Percentiles rank a stretch among this genome's conserved stretches.
Evolutionary conservation across 805 yeast species (phyloP).

Genomic region (Saccharomyces eubayanus): DNA sequence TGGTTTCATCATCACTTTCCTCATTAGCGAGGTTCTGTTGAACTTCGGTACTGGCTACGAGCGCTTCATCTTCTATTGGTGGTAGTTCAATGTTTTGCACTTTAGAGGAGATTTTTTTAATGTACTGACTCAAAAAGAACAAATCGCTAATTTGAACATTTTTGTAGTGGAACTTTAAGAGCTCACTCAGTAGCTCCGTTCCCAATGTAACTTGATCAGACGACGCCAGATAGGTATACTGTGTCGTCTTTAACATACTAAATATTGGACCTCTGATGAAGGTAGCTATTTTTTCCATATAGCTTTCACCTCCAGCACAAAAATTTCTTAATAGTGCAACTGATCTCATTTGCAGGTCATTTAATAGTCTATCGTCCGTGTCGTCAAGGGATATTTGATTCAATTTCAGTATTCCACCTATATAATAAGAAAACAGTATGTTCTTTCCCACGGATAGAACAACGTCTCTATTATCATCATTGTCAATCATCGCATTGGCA

Average conservation of each 20-base stretch:
- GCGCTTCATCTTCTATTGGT: background rate
- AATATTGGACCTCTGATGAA: conserved; percentile 15
- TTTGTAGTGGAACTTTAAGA: conserved; percentile 7
- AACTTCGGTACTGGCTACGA: conserved; percentile 7
- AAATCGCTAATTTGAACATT: conserved; percentile 7
- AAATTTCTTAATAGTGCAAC: conserved; percentile 25
- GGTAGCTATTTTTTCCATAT: conserved; percentile 9
- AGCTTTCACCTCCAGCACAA: conserved; percentile 18
- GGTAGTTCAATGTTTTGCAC: conserved; percentile 4
- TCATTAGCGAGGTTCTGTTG: conserved; percentile 7
- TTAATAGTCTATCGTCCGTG: conserved; percentile 4
- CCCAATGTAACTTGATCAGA: conserved; percentile 12
- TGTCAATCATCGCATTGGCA: conserved; percentile 28
- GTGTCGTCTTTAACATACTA: conserved; percentile 5
- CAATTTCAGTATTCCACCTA: conserved; percentile 13
- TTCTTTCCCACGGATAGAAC: conserved; percentile 6
- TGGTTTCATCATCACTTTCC: conserved; percentile 16
- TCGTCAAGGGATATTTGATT: conserved; percentile 2
- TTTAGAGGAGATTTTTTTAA: conserved; percentile 8
- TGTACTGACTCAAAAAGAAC: conserved; percentile 8
- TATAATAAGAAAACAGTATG: conserved; percentile 14
- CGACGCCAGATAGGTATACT: conserved; percentile 11
- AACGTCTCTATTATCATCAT: conserved; percentile 22
- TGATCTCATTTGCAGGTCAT: conserved; percentile 21
- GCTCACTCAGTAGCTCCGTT: conserved; percentile 18